A percentile compares a stretch with the other conserved stretches of the same genome.
Evolutionary conservation across 176 grass and related monocot species (phyloP).

Genomic region (Avena insularis): DNA sequence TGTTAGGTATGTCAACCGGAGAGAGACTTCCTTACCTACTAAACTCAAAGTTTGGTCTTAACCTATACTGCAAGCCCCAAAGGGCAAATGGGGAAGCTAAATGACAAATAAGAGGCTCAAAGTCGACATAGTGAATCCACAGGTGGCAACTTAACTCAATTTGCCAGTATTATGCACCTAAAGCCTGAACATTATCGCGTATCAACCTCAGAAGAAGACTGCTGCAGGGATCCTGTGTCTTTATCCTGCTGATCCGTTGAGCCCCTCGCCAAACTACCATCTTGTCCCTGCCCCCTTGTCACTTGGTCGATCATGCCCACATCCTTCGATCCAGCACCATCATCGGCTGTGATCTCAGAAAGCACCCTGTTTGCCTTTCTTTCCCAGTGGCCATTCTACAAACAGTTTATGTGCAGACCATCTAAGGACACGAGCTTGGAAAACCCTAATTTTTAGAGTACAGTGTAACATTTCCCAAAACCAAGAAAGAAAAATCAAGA

Average conservation of each 20-base stretch:
- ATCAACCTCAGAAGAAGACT: conserved; percentile 50
- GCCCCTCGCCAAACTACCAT: conserved; percentile 21
- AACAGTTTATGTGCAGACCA: conserved; percentile 9
- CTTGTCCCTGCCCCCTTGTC: background rate
- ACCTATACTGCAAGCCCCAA: conserved; percentile 31
- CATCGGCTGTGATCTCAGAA: conserved; percentile 29
- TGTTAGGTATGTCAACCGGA: conserved; percentile 7
- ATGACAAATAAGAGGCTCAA: conserved; percentile 16
- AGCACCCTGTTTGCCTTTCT: conserved; percentile 41
- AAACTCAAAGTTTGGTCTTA: conserved; percentile 29
- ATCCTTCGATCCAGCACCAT: background rate
- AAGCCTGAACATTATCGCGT: background rate
- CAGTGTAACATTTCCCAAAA: background rate
- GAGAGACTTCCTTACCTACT: conserved; percentile 31
- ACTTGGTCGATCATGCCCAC: conserved; percentile 46
- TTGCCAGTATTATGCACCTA: background rate
- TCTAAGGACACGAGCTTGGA: conserved; percentile 17
- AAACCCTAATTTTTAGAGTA: background rate
- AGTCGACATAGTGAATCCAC: conserved; percentile 10
- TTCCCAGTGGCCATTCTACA: conserved; percentile 41
- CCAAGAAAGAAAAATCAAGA: background rate
- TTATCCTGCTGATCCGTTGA: background rate
- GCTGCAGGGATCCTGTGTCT: conserved; percentile 17
- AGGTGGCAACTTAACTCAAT: conserved; percentile 37
- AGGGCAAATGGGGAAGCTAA: conserved; percentile 32